phyloP scores from a whole-genome alignment of 2,329 filamentous ascomycete species.

The Phialophora macrospora region DNA sequence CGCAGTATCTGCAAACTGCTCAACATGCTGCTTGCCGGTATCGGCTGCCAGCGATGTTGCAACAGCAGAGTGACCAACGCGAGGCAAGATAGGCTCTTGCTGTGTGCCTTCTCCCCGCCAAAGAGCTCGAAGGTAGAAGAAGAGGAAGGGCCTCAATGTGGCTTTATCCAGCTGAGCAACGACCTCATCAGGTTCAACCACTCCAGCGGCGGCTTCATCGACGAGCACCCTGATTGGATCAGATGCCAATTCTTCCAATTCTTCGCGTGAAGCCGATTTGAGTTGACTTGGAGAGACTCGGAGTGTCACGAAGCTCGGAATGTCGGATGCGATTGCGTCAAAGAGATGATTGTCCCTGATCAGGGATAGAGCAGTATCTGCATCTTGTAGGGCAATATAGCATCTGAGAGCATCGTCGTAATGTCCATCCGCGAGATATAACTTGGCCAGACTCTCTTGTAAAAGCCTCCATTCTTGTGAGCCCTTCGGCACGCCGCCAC shows the following conservation, averaged over 20 bases:
- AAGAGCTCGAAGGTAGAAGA: constrained; percentile 85
- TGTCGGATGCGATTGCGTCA: constrained; percentile 85
- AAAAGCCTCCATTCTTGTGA: constrained; percentile 88
- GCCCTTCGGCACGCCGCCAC: constrained; percentile 70
- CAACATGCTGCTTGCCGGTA: constrained; percentile 72
- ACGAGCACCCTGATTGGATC: constrained; percentile 88
- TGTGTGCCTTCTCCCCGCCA: constrained; percentile 71
- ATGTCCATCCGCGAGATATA: constrained; percentile 81
- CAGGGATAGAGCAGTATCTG: constrained; percentile 82
- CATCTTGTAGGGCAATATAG: constrained; percentile 90
- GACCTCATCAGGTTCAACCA: constrained; percentile 77
- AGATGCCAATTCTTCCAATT: constrained; percentile 77
- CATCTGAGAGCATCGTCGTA: constrained; percentile 83
- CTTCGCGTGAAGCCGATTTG: constrained; percentile 66
- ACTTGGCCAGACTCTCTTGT: constrained; percentile 80
- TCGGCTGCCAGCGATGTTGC: constrained; percentile 56
- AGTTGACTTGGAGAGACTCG: constrained; percentile 76
- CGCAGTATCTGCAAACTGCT: constrained; percentile 84
- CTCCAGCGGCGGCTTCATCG: constrained; percentile 86
- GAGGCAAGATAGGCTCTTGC: constrained; percentile 48
- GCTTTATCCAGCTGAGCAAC: constrained; percentile 75
- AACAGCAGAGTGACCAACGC: constrained; percentile 38
- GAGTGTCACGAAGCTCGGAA: constrained; percentile 83
- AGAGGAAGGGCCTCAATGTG: constrained; percentile 75
- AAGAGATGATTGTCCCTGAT: constrained; percentile 90